Base-by-base conservation (phyloP, 163 green algal genomes). In the Scenedesmus sp. region DNA sequence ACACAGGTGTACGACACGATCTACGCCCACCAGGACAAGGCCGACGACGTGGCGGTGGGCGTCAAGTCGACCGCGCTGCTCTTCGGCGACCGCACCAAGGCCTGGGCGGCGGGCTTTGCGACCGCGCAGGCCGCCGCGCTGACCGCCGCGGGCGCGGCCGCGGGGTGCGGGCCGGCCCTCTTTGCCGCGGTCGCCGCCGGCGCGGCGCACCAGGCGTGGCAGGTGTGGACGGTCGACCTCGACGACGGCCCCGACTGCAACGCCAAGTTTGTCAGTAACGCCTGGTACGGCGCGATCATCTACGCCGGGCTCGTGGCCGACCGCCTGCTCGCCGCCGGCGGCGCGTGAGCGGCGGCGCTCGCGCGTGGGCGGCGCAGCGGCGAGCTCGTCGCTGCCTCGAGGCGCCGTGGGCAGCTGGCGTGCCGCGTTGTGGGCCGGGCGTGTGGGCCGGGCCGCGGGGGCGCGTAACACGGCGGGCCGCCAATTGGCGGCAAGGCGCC, bases 1-100 rank as follows among this genome's bases (percentile, higher is more conserved):
- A n/a, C n/a, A n/a, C n/a, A n/a, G n/a, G 89, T 98, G 20, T 99
- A 99, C 73, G 94, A 98, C 83, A 97, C 93, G 11, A 95, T 98
- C 39, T 97, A 97, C 66, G 93, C 93, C 0, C 91, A 97, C 70
- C 94, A 97, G 85, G 95, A 98, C 83, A 97, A 94, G 75, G 39
- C 63, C 14, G 95, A 98, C 71, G 95, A 98, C 67, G 80, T 77
- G 51, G 51, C 62, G 0, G 91, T 89, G 2, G 96, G 96, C 28
- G 87, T 99, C 33, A 94, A 94, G 77, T 98, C 95, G 9, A 98
- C 95, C 2, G 96, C 96, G n/a, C 84, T 98, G 53, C 88, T 92
- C 1, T 97, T 98, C 73, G 95, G 88, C 22, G 75, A 89, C 2
- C 28, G 73, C 60, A 97, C 89, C 51, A 94, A 92, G 60, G 39